Base-by-base conservation (phyloP, 768 basidiomycete species). In the Leucosporidium creatinivorum region DNA sequence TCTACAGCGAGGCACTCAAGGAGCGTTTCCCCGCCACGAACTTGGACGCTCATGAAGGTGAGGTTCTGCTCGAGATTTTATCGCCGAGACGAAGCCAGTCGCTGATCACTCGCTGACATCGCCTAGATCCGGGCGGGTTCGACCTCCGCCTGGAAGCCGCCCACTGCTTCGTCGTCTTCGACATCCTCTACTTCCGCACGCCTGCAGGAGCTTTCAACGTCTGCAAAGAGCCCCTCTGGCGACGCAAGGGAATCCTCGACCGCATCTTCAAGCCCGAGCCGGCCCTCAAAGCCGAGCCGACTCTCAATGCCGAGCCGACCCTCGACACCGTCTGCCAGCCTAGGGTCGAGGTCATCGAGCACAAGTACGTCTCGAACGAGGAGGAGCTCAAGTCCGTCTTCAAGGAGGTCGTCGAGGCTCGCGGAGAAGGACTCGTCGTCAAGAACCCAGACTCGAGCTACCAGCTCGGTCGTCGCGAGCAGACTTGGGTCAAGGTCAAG, bases 361-460 rank as follows among this genome's bases (percentile, higher is more conserved):
- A 9, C 39, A 7, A 44, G 13, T 17, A 12, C 39, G 39, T 44
- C 39, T 44, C 39, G 3, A 44, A 10, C 39, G 39, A 12, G 10
- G 39, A 10, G 3, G 15, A 44, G 39, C 39, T 44, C 8, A 44
- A 44, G 39, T 6, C 8, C 3, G 39, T 44, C 15, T 44, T 44
- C 15, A 44, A 17, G 39, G 39, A 44, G 39, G 39, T 44, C 39
- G 39, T 44, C 39, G 39, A 44, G 13, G 6, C 39, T 6, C 39
- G 91, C 62, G 96, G 96, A 7, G 96, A 98, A 77, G 96, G 96
- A 0, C 80, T 99, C 18, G 88, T 98, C 12, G 83, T 98, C 67
- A 99, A 99, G 77, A 88, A 92, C 72, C 87, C 87, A 0, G 79
- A 84, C 28, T 85, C 88, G 0, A 83, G 86, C 68, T 99, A 99